Conservation (phyloP, 257 asterid genomes). For the Solanum chmielewskii region DNA sequence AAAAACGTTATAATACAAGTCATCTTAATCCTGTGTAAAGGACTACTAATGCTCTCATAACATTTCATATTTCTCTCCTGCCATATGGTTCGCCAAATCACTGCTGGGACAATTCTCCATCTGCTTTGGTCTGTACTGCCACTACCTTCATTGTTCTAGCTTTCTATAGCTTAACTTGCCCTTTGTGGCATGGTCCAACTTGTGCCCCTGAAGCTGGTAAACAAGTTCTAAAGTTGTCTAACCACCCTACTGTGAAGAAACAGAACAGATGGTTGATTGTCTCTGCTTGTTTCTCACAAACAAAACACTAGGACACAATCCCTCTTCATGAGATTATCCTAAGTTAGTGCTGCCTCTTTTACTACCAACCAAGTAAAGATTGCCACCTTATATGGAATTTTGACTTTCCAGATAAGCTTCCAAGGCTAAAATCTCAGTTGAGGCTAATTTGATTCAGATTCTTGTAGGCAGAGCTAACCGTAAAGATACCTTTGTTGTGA, state of each 20-base stretch:
- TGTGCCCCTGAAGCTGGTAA: not conserved
- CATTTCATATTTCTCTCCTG: not conserved
- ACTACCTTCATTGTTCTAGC: not conserved
- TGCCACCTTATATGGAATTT: not conserved
- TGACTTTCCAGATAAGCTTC: not conserved
- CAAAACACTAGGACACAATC: not conserved
- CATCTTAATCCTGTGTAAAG: not conserved
- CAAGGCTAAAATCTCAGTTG: not conserved
- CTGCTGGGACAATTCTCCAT: not conserved
- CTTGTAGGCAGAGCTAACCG: not conserved
- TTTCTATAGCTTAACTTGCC: not conserved
- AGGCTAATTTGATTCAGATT: not conserved
- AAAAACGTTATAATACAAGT: not conserved
- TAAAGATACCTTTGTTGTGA: not conserved
- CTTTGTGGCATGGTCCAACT: not conserved
- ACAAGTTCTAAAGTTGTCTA: not conserved
- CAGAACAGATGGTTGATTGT: not conserved
- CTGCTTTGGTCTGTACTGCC: not conserved
- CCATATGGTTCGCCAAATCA: not conserved
- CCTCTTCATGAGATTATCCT: not conserved
- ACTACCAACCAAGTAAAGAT: not conserved
- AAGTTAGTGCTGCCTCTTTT: not conserved
- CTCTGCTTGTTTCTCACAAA: not conserved
- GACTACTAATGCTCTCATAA: not conserved
- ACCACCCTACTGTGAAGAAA: not conserved